Base-by-base conservation (phyloP, 164 flowering plant genomes). In the Magnolia changhungtana region DNA sequence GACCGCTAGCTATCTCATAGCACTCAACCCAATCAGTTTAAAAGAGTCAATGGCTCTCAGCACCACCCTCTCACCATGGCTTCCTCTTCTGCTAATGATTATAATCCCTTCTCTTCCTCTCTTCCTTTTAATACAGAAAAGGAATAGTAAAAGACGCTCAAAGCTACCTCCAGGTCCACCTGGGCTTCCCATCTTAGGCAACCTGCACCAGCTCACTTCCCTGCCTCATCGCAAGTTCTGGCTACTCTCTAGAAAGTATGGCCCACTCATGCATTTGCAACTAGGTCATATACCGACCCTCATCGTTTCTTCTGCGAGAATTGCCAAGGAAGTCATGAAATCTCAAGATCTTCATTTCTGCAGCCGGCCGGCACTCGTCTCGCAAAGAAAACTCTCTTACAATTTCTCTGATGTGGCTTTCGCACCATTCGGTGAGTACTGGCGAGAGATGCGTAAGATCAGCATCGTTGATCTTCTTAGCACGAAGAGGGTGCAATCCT, bases 361-460 rank as follows among this genome's bases (percentile, higher is more conserved):
- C 1, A 63, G 72, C 23, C 63, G 83, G 52, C 83, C 81, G 7
- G 13, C 78, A 7, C 31, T 76, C 14, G 29, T 31, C 2, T 66
- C 73, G 29, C 69, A 1, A 0, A 18, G 4, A 18, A 74, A 49
- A 8, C 73, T 74, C 1, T 74, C 76, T 18, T 78, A 73, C 49
- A 23, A 31, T 8, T 11, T 63, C 18, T 14, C 16, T 1, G 82
- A 81, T 16, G 6, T 83, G 45, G 80, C 74, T 50, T 81, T 79
- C 51, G 69, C 82, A 3, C 83, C 81, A 0, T 83, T 77, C 63
- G 63, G 64, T 13, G 78, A 63, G 8, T 74, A 83, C 27, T 83
- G 85, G 85, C 77, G 78, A 24, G 80, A 83, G 72, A 72, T 76
- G 52, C 75, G 85, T n/a, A 83, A 77, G 74, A 21, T 78, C 11